phyloP scores from a whole-genome alignment of 2,329 filamentous ascomycete species.

The Metarhizium rileyi region DNA sequence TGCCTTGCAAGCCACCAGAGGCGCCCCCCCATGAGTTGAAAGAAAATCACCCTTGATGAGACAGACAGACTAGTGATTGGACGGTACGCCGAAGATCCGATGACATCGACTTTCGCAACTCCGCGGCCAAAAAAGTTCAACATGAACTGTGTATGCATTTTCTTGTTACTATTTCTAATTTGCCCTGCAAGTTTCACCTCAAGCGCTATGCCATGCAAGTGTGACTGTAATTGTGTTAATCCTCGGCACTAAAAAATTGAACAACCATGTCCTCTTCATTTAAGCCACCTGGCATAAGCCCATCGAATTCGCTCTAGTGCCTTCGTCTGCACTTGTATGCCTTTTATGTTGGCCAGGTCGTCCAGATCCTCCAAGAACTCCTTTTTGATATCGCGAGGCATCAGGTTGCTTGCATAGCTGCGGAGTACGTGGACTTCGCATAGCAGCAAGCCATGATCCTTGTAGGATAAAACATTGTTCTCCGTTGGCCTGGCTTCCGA shows the following conservation, averaged over 20 bases:
- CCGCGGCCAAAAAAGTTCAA: not conserved
- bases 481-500: constrained; percentile 58
- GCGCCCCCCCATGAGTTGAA: too few species aligned
- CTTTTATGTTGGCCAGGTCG: constrained; percentile 75
- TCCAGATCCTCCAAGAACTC: constrained; percentile 86
- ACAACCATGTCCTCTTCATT: constrained; percentile 12
- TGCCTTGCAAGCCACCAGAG: too few species aligned
- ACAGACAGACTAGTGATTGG: not conserved
- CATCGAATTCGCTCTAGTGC: constrained; percentile 79
- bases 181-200: not conserved
- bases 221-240: not conserved
- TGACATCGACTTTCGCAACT: not conserved
- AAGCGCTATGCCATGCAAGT: not conserved
- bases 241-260: not conserved
- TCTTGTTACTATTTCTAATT: not conserved
- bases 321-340: constrained; percentile 66
- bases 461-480: constrained; percentile 73
- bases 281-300: constrained; percentile 75
- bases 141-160: not conserved
- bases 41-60: not conserved
- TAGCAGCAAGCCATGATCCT: constrained; percentile 81
- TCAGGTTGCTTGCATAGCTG: constrained; percentile 45
- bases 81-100: not conserved
- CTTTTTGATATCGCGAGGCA: constrained; percentile 65
- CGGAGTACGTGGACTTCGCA: constrained; percentile 83